Base-by-base conservation (phyloP, 805 yeast genomes). In the Isabelozyma heimii region DNA sequence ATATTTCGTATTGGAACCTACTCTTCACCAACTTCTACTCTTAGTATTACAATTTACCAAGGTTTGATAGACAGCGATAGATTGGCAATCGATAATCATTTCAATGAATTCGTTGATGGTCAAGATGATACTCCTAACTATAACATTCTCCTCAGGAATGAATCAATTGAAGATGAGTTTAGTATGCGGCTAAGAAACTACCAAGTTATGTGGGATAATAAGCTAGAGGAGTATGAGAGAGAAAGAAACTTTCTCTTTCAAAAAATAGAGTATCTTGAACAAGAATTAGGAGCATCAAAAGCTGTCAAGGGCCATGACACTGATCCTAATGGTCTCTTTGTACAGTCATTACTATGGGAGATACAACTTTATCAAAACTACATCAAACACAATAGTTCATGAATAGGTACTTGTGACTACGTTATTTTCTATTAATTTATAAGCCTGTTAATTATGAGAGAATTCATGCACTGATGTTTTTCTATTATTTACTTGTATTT, bases 271-370 rank as follows among this genome's bases (percentile, higher is more conserved):
- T 30, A 38, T 24, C 37, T 44, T 8, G 41, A 44, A 37, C 17
- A 14, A 8, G 14, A 17, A 16, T 10, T 40, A 40, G 35, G n/a
- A 30, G 10, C n/a, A 5, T 30, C 35, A 1, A 30, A 30, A 30
- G n/a, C 35, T 1, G n/a, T 30, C n/a, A 13, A 5, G 8, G 27
- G 28, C 37, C 14, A 46, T 16, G 43, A 43, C 27, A 14, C 28
- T n/a, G 46, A 51, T 10, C 42, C 37, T 42, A 54, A 55, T 27
- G 56, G 50, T 42, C 59, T 53, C 16, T 48, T 50, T 15, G 17
- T 52, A 6, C 47, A 53, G 14, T 53, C 65, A 2, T 41, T 61
- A n/a, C 46, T 45, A 8, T 61, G 66, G 65, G 67, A 62, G 45
- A 63, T 60, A 28, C 30, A 50, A 15, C 33, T 58, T n/a, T 50